Percentiles rank a stretch among this genome's conserved stretches.
phyloP scores from a whole-genome alignment of 2,329 filamentous ascomycete species.

The Colletotrichum echinochloae region DNA sequence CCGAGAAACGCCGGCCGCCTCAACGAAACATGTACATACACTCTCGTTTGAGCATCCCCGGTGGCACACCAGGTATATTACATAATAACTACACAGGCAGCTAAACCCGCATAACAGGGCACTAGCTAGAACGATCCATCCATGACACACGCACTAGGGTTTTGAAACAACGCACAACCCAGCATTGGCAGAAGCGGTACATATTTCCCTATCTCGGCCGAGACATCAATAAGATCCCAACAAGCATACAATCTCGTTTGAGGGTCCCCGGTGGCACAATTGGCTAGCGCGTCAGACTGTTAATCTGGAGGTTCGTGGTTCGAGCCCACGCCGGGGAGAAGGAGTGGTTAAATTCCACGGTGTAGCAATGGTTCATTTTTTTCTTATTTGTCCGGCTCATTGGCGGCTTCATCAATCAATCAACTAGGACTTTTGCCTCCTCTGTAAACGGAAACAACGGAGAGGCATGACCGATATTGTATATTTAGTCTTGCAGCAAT shows the following conservation, averaged over 20 bases:
- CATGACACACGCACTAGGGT: slow-evolving; percentile 2
- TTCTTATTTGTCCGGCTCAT: neutral
- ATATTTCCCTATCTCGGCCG: rapidly evolving
- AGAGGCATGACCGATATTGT: too few relatives aligned
- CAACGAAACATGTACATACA: neutral
- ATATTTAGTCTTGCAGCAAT: too few relatives aligned
- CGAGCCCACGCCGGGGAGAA: slow-evolving; percentile 39
- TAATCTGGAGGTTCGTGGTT: slow-evolving; percentile 42
- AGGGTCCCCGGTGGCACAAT: slow-evolving; percentile 40
- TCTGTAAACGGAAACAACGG: neutral
- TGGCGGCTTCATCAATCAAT: neutral
- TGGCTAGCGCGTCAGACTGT: slow-evolving; percentile 42
- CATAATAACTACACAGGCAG: too few relatives aligned
- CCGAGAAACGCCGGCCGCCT: neutral
- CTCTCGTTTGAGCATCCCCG: too few relatives aligned
- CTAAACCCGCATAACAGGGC: too few relatives aligned
- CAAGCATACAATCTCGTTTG: slow-evolving; percentile 16
- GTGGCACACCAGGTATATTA: too few relatives aligned
- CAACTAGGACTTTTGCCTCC: neutral
- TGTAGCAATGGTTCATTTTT: neutral
- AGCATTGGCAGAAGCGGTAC: rapidly evolving
- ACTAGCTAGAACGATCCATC: too few relatives aligned
- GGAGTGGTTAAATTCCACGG: slow-evolving; percentile 24
- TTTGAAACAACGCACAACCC: slow-evolving; percentile 5
- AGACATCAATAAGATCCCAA: neutral